A percentile compares a stretch with the other conserved stretches of the same genome.
These are phyloP conservation scores for Cercospora sojina DNA, from an alignment of 2,329 filamentous ascomycete genomes.

Conservation along the genomic window DNA sequence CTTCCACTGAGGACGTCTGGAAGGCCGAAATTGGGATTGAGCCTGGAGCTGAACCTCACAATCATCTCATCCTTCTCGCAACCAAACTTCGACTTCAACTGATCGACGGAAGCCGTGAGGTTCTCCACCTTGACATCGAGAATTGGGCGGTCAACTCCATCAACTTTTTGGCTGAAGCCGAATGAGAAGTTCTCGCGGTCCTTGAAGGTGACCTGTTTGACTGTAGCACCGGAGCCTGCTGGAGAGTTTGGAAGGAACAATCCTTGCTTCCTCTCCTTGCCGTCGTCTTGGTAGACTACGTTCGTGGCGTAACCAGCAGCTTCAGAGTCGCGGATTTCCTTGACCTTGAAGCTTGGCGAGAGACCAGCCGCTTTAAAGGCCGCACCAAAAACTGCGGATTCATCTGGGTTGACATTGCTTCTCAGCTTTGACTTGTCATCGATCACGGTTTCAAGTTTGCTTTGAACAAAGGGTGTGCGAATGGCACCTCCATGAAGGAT, in stretches of 20 bases:
- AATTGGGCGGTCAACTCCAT: constrained; percentile 59
- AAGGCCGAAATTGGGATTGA: constrained; percentile 72
- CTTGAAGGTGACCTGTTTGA: constrained; percentile 82
- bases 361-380: constrained; percentile 90
- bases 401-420: constrained; percentile 94
- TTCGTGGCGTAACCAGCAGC: constrained; percentile 69
- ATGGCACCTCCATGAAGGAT: constrained; percentile 91
- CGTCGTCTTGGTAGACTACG: constrained; percentile 68
- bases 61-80: constrained; percentile 75
- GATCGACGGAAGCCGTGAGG: constrained; percentile 75
- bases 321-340: constrained; percentile 88
- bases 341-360: constrained; percentile 94
- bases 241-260: constrained; percentile 78
- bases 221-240: constrained; percentile 58
- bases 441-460: constrained; percentile 72
- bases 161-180: constrained; percentile 72
- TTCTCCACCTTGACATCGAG: constrained; percentile 73
- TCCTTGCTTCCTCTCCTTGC: constrained; percentile 71
- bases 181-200: constrained; percentile 80
- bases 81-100: constrained; percentile 74
- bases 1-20: constrained; percentile 74
- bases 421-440: constrained; percentile 76
- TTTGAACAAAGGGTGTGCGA: constrained; percentile 92
- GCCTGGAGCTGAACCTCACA: constrained; percentile 73
- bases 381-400: constrained; percentile 92